Evolutionary conservation across 2,329 filamentous ascomycete species (phyloP).

Genomic region (Fusarium keratoplasticum): DNA sequence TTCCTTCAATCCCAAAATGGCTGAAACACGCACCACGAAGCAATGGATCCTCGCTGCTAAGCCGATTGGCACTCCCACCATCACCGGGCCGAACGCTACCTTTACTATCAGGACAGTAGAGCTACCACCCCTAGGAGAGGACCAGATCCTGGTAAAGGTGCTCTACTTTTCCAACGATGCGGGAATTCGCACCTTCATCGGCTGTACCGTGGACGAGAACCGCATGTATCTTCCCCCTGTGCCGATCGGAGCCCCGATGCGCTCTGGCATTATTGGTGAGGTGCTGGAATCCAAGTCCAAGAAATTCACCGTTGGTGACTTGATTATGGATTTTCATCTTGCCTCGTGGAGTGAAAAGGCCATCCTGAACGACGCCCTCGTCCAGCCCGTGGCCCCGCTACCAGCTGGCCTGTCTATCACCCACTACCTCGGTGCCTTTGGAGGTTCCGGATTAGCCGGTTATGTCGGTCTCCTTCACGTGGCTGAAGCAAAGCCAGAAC

Average conservation of each 20-base stretch:
- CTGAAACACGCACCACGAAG: background rate
- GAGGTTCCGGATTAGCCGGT: constrained; percentile 5
- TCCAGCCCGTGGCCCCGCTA: background rate
- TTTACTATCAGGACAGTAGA: background rate
- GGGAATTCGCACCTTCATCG: background rate
- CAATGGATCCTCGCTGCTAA: constrained; percentile 17
- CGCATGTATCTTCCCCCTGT: constrained; percentile 15
- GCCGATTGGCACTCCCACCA: background rate
- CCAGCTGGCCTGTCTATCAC: background rate
- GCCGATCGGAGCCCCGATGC: constrained; percentile 1
- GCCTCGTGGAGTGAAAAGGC: constrained; percentile 9
- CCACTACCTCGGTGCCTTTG: constrained; percentile 18
- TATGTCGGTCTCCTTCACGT: constrained; percentile 7
- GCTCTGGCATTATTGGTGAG: constrained; percentile 3
- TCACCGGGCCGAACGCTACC: background rate
- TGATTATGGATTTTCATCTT: constrained; percentile 11
- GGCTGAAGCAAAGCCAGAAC: background rate
- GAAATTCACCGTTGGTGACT: background rate
- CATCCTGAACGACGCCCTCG: background rate
- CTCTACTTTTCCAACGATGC: constrained; percentile 16
- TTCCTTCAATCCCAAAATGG: background rate
- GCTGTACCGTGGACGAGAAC: background rate
- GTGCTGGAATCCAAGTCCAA: constrained; percentile 10
- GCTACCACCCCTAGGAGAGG: background rate
- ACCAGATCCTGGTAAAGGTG: constrained; percentile 13